Conservation (phyloP, 2,329 filamentous ascomycete species). For the Albifimbria verrucaria region DNA sequence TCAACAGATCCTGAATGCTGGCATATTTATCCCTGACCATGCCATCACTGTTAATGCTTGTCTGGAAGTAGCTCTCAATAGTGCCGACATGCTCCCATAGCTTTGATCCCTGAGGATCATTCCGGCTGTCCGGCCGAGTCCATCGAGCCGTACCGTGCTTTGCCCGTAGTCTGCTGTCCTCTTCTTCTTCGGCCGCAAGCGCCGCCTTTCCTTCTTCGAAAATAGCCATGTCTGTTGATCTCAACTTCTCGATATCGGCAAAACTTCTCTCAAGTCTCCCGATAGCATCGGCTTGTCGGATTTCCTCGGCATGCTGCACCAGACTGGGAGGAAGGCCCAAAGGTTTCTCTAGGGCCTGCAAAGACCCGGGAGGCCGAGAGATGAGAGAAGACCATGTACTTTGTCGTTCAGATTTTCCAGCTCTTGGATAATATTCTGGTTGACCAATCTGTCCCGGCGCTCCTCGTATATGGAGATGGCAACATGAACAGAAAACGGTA, state of each 20-base stretch:
- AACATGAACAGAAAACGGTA: slow-evolving; percentile 93
- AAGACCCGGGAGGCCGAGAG: slow-evolving; percentile 85
- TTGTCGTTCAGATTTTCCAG: slow-evolving; percentile 77
- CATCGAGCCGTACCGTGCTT: slow-evolving; percentile 88
- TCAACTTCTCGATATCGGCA: slow-evolving; percentile 86
- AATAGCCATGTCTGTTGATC: slow-evolving; percentile 69
- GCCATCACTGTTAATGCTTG: slow-evolving; percentile 51
- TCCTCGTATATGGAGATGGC: slow-evolving; percentile 95
- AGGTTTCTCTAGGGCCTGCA: slow-evolving; percentile 94
- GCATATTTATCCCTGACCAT: slow-evolving; percentile 75
- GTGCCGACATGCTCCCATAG: slow-evolving; percentile 73
- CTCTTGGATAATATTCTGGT: slow-evolving; percentile 80
- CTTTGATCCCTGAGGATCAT: slow-evolving; percentile 63
- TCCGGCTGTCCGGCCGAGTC: slow-evolving; percentile 65
- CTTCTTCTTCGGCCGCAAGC: slow-evolving; percentile 74
- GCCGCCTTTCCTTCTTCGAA: slow-evolving; percentile 83
- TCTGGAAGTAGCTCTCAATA: slow-evolving; percentile 82
- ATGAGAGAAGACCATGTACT: slow-evolving; percentile 75
- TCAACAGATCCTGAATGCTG: slow-evolving; percentile 70
- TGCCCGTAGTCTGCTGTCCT: slow-evolving; percentile 71
- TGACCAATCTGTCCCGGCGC: slow-evolving; percentile 83
- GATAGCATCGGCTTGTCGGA: slow-evolving; percentile 85
- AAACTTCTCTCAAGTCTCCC: slow-evolving; percentile 75
- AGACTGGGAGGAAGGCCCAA: slow-evolving; percentile 82
- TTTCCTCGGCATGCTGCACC: slow-evolving; percentile 87